Evolutionary conservation across 805 yeast species (phyloP), one percentile per base, ranked within the genome.

Genomic region (Wickerhamomyces strasburgensis): DNA sequence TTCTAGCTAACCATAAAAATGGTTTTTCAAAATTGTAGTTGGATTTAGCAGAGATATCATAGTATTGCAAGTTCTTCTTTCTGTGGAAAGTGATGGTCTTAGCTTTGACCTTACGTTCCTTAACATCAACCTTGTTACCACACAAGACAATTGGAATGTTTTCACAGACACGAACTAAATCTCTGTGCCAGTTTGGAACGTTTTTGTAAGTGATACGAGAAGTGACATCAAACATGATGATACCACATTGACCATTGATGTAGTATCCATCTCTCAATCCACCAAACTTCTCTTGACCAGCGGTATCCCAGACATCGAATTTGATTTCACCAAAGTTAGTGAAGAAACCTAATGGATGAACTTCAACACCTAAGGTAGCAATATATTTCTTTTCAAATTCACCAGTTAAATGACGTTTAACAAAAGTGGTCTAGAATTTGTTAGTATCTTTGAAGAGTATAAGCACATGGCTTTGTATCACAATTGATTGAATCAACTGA

Each of bases 151-250:
- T 93, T 59, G 99, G 99, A 58, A 93, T 93, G 80, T 90, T 93
- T 75, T 93, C 99, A 75, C 99, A 93, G 49, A 93, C 99, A 74
- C 99, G 87, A 49, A 93, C 97, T 64, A 93, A 78, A 71, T 93
- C 99, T 75, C 98, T 84, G 83, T 94, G 97, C 99, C 99, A 93
- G 85, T 93, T 94, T 68, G 99, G 98, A 65, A 93, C 99, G 71
- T 93, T 93, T 78, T 93, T 93, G 77, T 93, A 93, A 55, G 98
- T 93, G 73, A 93, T 90, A 78, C 99, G 89, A 37, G 98, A 88
- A 47, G 99, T 93, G 48, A 93, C 98, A 70, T 93, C 99, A 65
- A 93, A 93, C 99, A 93, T 93, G 68, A 93, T 93, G 74, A 93
- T 93, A 73, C 98, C 99, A 78, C 98, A 93, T 73, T 93, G 96